Evolutionary conservation across 2,329 filamentous ascomycete genomes (phyloP).

Genomic region (Aspergillus niger): DNA sequence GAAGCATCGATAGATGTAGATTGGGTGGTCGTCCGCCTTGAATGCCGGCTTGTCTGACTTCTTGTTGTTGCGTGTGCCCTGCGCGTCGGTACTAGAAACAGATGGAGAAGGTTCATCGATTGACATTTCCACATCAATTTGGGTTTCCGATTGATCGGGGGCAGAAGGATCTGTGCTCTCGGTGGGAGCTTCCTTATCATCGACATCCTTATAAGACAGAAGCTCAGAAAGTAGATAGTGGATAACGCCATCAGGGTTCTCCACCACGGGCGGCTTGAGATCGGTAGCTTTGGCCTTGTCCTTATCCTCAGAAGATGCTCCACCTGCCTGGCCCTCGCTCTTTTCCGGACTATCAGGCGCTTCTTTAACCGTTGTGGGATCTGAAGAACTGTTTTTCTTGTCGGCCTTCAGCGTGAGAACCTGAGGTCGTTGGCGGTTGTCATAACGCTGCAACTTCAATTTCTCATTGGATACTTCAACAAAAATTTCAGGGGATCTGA

Average conservation of each 20-base stretch:
- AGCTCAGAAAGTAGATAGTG: constrained; percentile 93
- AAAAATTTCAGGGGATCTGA: constrained; percentile 82
- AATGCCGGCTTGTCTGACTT: constrained; percentile 73
- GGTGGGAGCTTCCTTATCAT: constrained; percentile 69
- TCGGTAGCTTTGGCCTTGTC: constrained; percentile 63
- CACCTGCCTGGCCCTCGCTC: constrained; percentile 29
- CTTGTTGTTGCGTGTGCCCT: constrained; percentile 51
- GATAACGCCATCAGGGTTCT: constrained; percentile 91
- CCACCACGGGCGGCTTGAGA: constrained; percentile 78
- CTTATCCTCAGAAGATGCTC: constrained; percentile 28
- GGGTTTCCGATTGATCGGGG: constrained; percentile 36
- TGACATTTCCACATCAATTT: constrained; percentile 55
- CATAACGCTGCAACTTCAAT: constrained; percentile 70
- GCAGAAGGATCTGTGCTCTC: constrained; percentile 31
- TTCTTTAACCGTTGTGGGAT: constrained; percentile 27
- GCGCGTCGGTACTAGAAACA: constrained; percentile 34
- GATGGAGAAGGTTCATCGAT: constrained; percentile 41
- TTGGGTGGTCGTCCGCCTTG: constrained; percentile 89
- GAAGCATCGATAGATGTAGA: constrained; percentile 96
- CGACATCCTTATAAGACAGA: constrained; percentile 86
- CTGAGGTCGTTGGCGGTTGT: constrained; percentile 57
- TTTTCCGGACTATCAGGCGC: constrained; percentile 32
- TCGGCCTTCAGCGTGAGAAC: constrained; percentile 55
- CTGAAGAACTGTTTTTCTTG: constrained; percentile 33
- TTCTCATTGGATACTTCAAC: constrained; percentile 85